phyloP scores from a whole-genome alignment of 2,329 filamentous ascomycete species.

The Ophioceras dolichostomum region DNA sequence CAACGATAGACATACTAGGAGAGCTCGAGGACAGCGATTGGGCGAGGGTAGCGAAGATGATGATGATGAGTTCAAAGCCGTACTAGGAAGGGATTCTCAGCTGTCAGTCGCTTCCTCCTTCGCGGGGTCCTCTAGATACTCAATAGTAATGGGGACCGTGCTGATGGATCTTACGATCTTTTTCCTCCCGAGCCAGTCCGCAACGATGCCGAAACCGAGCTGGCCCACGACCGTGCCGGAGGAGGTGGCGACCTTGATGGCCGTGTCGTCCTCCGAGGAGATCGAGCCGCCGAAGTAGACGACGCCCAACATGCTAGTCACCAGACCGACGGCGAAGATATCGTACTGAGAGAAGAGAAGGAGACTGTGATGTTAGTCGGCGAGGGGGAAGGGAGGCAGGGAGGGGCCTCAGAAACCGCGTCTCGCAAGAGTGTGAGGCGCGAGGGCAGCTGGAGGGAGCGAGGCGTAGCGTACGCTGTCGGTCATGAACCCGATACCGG shows the following conservation, averaged over 20 bases:
- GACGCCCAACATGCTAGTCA: constrained; percentile 65
- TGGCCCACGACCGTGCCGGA: constrained; percentile 77
- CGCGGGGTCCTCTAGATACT: background rate
- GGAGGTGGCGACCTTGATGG: constrained; percentile 77
- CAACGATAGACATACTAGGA: constrained; percentile 48
- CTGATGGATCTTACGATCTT: constrained; percentile 10
- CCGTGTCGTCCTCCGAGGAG: constrained; percentile 57
- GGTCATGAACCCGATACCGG: constrained; percentile 81
- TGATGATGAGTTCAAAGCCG: constrained; percentile 67
- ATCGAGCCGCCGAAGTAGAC: constrained; percentile 59
- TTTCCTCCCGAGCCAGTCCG: constrained; percentile 49
- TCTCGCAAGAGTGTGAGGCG: background rate
- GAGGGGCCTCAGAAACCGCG: too few species aligned
- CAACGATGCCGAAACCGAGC: constrained; percentile 65
- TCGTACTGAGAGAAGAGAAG: constrained; percentile 52
- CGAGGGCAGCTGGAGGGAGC: background rate
- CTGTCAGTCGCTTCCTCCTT: background rate
- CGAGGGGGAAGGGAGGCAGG: too few species aligned
- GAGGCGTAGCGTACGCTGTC: constrained; percentile 38
- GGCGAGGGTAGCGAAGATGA: constrained; percentile 66
- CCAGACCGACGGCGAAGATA: constrained; percentile 65
- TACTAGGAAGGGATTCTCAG: constrained; percentile 27
- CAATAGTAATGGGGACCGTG: too few species aligned
- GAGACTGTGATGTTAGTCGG: background rate
- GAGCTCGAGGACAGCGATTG: constrained; percentile 56